Conservation (phyloP, 345 rosid genomes). For the Carallia pectinifolia region DNA sequence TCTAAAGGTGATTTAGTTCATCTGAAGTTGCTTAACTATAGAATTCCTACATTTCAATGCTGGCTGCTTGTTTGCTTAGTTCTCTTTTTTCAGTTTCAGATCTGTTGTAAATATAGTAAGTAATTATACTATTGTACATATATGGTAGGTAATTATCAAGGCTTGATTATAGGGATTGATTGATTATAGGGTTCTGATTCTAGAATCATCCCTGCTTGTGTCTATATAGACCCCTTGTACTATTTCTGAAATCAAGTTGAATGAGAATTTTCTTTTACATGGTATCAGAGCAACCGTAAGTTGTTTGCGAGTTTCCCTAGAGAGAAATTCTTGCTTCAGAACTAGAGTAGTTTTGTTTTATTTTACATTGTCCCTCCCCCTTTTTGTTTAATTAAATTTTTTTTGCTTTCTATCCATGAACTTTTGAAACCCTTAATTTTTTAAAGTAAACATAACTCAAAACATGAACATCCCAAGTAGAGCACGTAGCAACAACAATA, state of each 20-base stretch:
- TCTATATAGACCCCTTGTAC: too few relatives aligned
- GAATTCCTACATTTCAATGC: constrained; percentile 1
- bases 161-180: too few relatives aligned
- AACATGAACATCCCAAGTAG: too few relatives aligned
- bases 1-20: constrained; percentile 63
- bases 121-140: too few relatives aligned
- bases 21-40: constrained; percentile 10
- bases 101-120: not conserved
- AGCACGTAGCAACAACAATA: not conserved
- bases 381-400: too few relatives aligned
- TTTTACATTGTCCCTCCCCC: not conserved
- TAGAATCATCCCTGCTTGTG: too few relatives aligned
- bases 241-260: too few relatives aligned
- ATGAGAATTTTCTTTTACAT: too few relatives aligned
- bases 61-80: not conserved
- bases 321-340: not conserved
- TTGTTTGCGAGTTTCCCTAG: too few relatives aligned
- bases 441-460: not conserved
- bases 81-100: not conserved
- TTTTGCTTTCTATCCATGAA: not conserved
- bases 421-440: not conserved
- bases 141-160: too few relatives aligned
- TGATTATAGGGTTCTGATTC: too few relatives aligned
- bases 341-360: not conserved
- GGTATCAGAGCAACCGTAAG: too few relatives aligned